Evolutionary conservation across 129 eudicot species (phyloP).

Genomic region (Saussurea involucrata): DNA sequence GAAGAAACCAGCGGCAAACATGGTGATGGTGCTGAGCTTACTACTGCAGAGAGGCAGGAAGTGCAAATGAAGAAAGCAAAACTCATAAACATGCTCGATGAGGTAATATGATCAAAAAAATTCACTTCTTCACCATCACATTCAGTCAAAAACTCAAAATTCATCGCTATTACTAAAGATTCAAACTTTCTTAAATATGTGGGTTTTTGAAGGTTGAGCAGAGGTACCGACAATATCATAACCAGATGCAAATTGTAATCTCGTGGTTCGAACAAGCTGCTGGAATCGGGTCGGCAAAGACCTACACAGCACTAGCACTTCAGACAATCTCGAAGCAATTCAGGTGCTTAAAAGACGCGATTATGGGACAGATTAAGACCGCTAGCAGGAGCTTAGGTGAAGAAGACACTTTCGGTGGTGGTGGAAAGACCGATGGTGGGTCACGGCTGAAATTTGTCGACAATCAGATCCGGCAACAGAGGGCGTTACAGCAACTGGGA

Average conservation of each 20-base stretch:
- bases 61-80: slow-evolving; percentile 87
- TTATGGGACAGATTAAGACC: slow-evolving; percentile 57
- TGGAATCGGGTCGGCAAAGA: slow-evolving; percentile 73
- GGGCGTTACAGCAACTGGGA: slow-evolving; percentile 86
- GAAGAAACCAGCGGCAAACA: slow-evolving; percentile 44
- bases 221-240: slow-evolving; percentile 81
- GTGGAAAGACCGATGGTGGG: slow-evolving; percentile 33
- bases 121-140: neutral
- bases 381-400: slow-evolving; percentile 80
- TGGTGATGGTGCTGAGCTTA: slow-evolving; percentile 39
- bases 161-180: neutral
- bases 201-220: slow-evolving; percentile 70
- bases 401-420: slow-evolving; percentile 49
- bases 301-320: slow-evolving; percentile 92
- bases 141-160: neutral
- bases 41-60: slow-evolving; percentile 65
- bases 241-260: slow-evolving; percentile 78
- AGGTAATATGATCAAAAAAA: slow-evolving; percentile 34
- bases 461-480: slow-evolving; percentile 81
- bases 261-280: slow-evolving; percentile 86
- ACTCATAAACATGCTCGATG: slow-evolving; percentile 80
- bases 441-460: slow-evolving; percentile 78
- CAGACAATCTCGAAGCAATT: slow-evolving; percentile 90
- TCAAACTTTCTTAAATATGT: neutral
- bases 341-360: slow-evolving; percentile 77